Conservation (phyloP, 495 filamentous ascomycete species). For the Aspergillus indologenus region DNA sequence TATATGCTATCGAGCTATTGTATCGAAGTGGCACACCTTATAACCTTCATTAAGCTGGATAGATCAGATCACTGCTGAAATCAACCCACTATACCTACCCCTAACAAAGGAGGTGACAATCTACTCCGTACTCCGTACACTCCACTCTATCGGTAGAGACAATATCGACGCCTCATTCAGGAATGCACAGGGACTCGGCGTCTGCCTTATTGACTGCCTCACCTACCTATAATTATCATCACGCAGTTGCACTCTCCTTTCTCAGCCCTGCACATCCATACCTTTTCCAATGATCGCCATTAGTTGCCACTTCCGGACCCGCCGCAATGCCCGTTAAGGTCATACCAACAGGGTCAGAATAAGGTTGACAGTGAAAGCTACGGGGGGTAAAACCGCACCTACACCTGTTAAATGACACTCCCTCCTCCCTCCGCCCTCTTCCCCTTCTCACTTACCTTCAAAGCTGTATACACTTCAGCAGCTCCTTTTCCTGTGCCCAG, state of each 20-base stretch:
- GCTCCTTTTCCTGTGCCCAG: background rate
- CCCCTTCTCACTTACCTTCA: background rate
- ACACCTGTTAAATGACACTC: no score
- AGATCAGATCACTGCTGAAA: no score
- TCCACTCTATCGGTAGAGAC: no score
- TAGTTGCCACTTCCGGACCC: background rate
- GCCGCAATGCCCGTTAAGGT: background rate
- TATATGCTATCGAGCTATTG: background rate
- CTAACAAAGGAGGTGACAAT: background rate
- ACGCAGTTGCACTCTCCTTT: background rate
- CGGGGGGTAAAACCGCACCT: no score
- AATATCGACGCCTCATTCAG: conserved; percentile 18
- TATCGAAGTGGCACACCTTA: background rate
- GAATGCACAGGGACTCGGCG: conserved; percentile 12
- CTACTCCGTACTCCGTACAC: background rate
- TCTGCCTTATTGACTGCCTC: background rate
- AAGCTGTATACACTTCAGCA: background rate
- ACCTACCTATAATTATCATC: conserved; percentile 1
- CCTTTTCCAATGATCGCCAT: background rate
- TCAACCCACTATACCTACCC: background rate
- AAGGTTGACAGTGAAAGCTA: background rate
- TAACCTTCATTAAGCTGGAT: no score
- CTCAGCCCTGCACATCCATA: background rate
- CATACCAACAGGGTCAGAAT: background rate
- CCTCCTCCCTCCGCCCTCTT: background rate